These are phyloP conservation scores for Dioscorea zingiberensis DNA, from an alignment of 106 monocot species.

Conservation along the genomic window DNA sequence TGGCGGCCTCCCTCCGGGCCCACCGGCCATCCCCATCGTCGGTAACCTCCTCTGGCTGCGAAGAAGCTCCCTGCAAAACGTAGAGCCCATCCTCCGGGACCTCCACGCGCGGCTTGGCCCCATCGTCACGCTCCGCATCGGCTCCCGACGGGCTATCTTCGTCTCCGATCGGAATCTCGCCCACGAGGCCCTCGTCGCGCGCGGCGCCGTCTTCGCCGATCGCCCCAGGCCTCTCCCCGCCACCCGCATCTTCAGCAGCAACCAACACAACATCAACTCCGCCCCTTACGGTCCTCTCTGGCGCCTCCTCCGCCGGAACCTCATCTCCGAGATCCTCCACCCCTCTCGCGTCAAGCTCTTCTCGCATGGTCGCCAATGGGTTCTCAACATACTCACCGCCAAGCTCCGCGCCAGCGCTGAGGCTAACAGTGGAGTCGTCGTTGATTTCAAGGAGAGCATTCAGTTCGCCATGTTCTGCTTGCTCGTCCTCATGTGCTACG, in stretches of 20 bases:
- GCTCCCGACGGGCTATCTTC: conserved; percentile 16
- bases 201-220: no score
- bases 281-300: no score
- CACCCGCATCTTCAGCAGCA: no score
- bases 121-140: conserved; percentile 14
- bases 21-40: conserved; percentile 7
- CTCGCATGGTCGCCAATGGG: no score
- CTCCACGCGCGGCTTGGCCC: conserved; percentile 17
- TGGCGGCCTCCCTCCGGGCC: conserved; percentile 10
- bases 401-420: conserved; percentile 2
- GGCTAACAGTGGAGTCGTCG: conserved; percentile 1
- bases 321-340: no score
- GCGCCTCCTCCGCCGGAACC: no score
- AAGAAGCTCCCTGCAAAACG: conserved; percentile 1
- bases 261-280: no score
- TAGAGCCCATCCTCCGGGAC: conserved; percentile 11
- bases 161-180: no score
- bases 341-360: no score
- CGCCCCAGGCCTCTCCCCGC: no score
- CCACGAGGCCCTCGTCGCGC: no score
- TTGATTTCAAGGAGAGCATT: conserved; percentile 24
- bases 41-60: background rate
- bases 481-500: conserved; percentile 51
- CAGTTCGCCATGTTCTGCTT: conserved; percentile 49
- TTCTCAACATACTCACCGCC: conserved; percentile 19